Evolutionary conservation across 2,329 filamentous ascomycete species (phyloP), one percentile per base, ranked within the genome.

Genomic region (Botrytis pseudocinerea): DNA sequence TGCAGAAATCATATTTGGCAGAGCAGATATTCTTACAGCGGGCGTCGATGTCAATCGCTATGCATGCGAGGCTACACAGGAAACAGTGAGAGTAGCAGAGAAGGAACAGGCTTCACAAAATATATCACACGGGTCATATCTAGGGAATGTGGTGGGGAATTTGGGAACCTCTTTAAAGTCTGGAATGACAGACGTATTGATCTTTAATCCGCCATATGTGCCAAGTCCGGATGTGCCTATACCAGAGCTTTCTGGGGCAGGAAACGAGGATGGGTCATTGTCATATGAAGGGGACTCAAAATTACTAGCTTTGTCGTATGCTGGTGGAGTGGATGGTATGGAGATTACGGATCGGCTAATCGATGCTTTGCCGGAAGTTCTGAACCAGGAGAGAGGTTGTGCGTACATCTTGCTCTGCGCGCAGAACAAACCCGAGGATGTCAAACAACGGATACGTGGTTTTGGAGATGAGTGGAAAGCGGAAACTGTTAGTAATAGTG

Each of bases 171-270:
- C 91, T 0, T 83, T 97, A 59, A 86, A 87, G 12, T 80, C 84
- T 0, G 84, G 86, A 3, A 82, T 83, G 57, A 87, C 97, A 8
- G 96, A 99, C 80, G 87, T 99, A 18, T 86, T 99, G 75, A 87
- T 99, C 42, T 99, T 98, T 86, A 99, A 99, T 81, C 96, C 96
- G 70, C 96, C 96, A 0, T 99, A 99, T 81, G 96, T 99, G 22
- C 96, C 96, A 2, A 97, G 95, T 3, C 87, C 91, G 40, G 88
- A 90, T 59, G 83, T 73, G 48, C 71, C 71, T 40, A 35, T 97
- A 74, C 95, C 95, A 1, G 81, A 83, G 38, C 82, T 87, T 51
- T 83, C 86, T 18, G 78, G 63, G 71, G 78, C 68, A 38, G 62
- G 80, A 32, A 79, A 75, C 68, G 78, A 77, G 3, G 78, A 78